Evolutionary conservation across 441 rosid genomes (phyloP).

Genomic region (Adansonia madagascariensis): DNA sequence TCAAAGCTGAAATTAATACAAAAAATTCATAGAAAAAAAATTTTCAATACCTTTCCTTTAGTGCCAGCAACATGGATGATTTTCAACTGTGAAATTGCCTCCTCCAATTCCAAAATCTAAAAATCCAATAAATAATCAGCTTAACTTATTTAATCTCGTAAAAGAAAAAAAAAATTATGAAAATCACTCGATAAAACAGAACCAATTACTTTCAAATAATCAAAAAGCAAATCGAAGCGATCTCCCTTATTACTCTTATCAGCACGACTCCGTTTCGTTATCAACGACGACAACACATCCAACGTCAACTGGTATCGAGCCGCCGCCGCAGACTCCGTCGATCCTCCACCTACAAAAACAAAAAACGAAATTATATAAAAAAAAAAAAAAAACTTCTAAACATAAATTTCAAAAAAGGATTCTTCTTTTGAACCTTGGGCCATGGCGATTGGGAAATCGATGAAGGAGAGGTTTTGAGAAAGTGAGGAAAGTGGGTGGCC

Average conservation of each 20-base stretch:
- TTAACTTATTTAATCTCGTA: not conserved
- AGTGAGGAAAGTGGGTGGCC: constrained; percentile 5
- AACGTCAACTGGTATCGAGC: constrained; percentile 70
- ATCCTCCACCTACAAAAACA: constrained; percentile 31
- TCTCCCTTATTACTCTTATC: constrained; percentile 84
- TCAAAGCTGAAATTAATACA: not conserved
- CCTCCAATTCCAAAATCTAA: constrained; percentile 82
- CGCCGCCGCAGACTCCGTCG: constrained; percentile 32
- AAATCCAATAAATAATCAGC: constrained; percentile 19
- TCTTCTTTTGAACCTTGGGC: constrained; percentile 20
- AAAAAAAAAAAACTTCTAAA: not conserved
- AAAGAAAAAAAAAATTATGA: not conserved
- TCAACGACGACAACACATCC: constrained; percentile 84
- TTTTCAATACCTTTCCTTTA: constrained; percentile 77
- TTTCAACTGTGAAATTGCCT: constrained; percentile 74
- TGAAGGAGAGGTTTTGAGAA: constrained; percentile 1
- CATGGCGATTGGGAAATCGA: constrained; percentile 27
- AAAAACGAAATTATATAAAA: not conserved
- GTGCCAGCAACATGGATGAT: constrained; percentile 96
- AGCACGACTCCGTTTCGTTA: constrained; percentile 86
- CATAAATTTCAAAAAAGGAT: not conserved
- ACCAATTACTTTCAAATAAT: constrained; percentile 69
- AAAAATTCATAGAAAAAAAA: not conserved
- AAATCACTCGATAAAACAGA: not conserved
- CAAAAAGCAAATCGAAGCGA: constrained; percentile 76